These are phyloP conservation scores for Fusarium humuli DNA, from an alignment of 2,329 filamentous ascomycete genomes.

Conservation along the genomic window DNA sequence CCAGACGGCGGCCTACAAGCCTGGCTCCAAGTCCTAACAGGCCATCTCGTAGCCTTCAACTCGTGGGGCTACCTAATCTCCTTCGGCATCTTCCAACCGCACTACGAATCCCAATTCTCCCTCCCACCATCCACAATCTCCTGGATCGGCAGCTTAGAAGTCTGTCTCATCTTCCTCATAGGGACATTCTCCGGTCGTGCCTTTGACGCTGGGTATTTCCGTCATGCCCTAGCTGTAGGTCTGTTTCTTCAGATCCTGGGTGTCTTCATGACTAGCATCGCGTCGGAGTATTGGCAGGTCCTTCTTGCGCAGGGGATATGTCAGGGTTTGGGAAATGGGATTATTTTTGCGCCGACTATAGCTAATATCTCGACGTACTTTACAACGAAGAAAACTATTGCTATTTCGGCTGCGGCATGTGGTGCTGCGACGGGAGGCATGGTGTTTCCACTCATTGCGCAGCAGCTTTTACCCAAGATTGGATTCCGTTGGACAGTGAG, in stretches of 20 bases:
- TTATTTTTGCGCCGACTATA: slow-evolving; percentile 66
- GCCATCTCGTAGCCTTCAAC: slow-evolving; percentile 54
- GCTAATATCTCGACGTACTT: slow-evolving; percentile 72
- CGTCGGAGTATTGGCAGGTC: slow-evolving; percentile 59
- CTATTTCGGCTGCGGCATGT: slow-evolving; percentile 68
- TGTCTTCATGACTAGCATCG: slow-evolving; percentile 59
- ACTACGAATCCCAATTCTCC: slow-evolving; percentile 52
- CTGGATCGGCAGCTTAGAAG: slow-evolving; percentile 63
- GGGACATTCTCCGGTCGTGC: slow-evolving; percentile 57
- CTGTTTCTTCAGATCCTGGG: slow-evolving; percentile 59
- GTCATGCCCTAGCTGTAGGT: slow-evolving; percentile 50
- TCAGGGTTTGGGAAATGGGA: slow-evolving; percentile 65
- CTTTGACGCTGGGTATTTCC: slow-evolving; percentile 57
- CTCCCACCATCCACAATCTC: slow-evolving; percentile 55
- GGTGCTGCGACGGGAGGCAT: slow-evolving; percentile 73
- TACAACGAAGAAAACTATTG: slow-evolving; percentile 66
- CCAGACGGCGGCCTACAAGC: slow-evolving; percentile 54
- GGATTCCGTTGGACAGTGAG: slow-evolving; percentile 76
- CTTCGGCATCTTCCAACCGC: slow-evolving; percentile 55
- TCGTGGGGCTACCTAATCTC: slow-evolving; percentile 56
- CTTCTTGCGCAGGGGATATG: slow-evolving; percentile 67
- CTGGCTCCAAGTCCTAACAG: slow-evolving; percentile 55
- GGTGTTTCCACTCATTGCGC: slow-evolving; percentile 69
- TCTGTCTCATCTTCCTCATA: slow-evolving; percentile 56
- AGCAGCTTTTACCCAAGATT: slow-evolving; percentile 67